These are phyloP conservation scores for Hypoxylon cercidicola DNA, from an alignment of 495 filamentous ascomycete species.

Conservation along the genomic window DNA sequence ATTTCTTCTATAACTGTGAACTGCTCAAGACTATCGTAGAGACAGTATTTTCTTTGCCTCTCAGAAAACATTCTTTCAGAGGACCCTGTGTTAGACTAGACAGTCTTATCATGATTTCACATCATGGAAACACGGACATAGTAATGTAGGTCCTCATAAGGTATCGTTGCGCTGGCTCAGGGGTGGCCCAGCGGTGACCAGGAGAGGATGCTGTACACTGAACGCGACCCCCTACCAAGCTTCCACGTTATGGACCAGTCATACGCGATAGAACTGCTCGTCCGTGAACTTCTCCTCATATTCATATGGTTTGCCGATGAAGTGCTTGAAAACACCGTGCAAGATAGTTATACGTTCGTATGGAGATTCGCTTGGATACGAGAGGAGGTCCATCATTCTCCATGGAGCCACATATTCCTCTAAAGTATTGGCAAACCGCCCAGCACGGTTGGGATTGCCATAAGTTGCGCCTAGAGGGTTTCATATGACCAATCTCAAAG, in stretches of 20 bases:
- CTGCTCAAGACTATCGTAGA: conserved; percentile 7
- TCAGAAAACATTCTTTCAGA: conserved; percentile 1
- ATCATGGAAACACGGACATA: conserved; percentile 2
- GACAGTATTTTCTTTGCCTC: conserved; percentile 10
- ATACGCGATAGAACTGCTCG: conserved; percentile 10
- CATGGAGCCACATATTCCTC: conserved; percentile 27
- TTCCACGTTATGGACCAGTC: conserved; percentile 9
- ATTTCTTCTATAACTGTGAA: conserved; percentile 13
- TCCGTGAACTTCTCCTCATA: conserved; percentile 20
- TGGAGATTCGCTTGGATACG: conserved; percentile 32
- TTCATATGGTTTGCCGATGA: conserved; percentile 10
- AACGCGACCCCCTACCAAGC: neutral
- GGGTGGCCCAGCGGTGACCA: neutral
- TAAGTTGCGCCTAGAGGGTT: neutral
- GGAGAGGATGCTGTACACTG: neutral
- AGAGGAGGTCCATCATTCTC: conserved; percentile 22
- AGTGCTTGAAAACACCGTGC: conserved; percentile 10
- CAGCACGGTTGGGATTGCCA: neutral
- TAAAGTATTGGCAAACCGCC: conserved; percentile 2
- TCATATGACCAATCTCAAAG: conserved; percentile 62
- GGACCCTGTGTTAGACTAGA: neutral
- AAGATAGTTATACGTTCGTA: conserved; percentile 31
- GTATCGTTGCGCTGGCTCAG: conserved; percentile 1
- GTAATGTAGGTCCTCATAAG: conserved; percentile 14
- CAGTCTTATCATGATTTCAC: neutral